Base-by-base conservation (phyloP, 1,284 basidiomycete genomes). In the Ganoderma boninense region DNA sequence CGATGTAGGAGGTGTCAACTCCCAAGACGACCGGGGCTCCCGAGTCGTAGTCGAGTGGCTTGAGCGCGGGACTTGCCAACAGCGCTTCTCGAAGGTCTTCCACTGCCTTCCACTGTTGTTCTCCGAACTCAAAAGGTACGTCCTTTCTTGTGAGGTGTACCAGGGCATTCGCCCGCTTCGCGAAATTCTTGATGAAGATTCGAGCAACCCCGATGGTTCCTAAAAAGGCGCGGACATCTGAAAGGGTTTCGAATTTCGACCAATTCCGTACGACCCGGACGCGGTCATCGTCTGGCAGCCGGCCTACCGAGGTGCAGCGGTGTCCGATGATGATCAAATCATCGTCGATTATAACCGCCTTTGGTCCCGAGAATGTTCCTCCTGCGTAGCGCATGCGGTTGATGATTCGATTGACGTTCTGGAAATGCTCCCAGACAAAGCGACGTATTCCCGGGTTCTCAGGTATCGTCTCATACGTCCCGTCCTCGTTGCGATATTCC, bases 391-490 rank as follows among this genome's bases (percentile, higher is more conserved):
- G 73, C 32, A 82, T 71, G 1, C 72, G 71, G 13, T 82, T 80
- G 0, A 82, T 18, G 2, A 83, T 70, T 0, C 78, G 69, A 68
- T 83, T 79, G 11, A 82, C 57, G 52, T 78, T 78, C 1, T 77
- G 29, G 23, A 75, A 62, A 54, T 79, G 77, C 40, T 80, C 78
- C 76, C 75, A 83, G 5, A 83, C 70, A 61, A 83, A 83, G 0
- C 78, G 7, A 3, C 78, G 68, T 14, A 84, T 82, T 0, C 79
- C 76, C 0, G 74, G 66, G 62, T 84, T 84, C 38, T 76, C 77
- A 0, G 75, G 72, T 6, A 80, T 75, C 0, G 68, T 70, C 52
- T 83, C 78, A 44, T 64, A 79, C 1, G n/a, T 11, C 0, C 77
- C 73, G 2, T 72, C 68, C 0, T 69, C 44, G 1, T 7, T 64